Conservation (phyloP, 139 green algal genomes). For the Axilococcus clingmanii region DNA sequence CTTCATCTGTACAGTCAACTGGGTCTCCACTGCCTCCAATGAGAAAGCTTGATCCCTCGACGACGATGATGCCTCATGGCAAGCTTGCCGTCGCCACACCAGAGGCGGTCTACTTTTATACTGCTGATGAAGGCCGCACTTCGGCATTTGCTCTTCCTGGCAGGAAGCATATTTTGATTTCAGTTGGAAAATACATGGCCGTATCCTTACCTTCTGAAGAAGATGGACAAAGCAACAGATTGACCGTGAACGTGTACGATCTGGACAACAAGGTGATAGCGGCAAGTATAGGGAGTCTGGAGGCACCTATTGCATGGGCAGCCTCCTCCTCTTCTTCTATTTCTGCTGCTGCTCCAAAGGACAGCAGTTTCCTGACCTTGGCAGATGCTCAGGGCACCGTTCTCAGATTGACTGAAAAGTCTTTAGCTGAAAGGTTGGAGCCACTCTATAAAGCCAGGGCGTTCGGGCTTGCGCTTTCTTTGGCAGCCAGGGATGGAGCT, state of each 20-base stretch:
- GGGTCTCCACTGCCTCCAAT: conserved; percentile 7
- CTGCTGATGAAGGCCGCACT: conserved; percentile 13
- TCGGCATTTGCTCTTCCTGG: conserved; percentile 5
- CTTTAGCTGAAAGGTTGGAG: conserved; percentile 48
- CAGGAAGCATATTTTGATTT: conserved; percentile 41
- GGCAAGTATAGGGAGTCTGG: conserved; percentile 13
- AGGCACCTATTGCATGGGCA: conserved; percentile 8
- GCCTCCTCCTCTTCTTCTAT: neutral
- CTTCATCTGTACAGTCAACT: too few relatives aligned
- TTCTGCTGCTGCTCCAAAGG: conserved; percentile 3
- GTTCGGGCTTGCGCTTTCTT: conserved; percentile 62
- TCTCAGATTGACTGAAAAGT: conserved; percentile 27
- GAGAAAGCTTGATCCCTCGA: too few relatives aligned
- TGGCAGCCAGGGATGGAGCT: conserved; percentile 34
- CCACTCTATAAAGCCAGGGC: conserved; percentile 52
- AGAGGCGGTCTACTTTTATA: conserved; percentile 76
- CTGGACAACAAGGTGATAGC: conserved; percentile 66
- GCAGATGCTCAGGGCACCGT: conserved; percentile 13
- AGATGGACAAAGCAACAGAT: neutral
- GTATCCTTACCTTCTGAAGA: conserved; percentile 21
- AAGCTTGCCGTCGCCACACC: conserved; percentile 41
- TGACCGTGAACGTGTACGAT: neutral
- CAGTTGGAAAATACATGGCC: conserved; percentile 47
- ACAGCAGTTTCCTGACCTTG: neutral
- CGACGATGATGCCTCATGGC: conserved; percentile 11